A percentile compares a stretch with the other conserved stretches of the same genome.
phyloP scores from a whole-genome alignment of 2,329 filamentous ascomycete genomes.

The Chrysoporthe austroafricana region DNA sequence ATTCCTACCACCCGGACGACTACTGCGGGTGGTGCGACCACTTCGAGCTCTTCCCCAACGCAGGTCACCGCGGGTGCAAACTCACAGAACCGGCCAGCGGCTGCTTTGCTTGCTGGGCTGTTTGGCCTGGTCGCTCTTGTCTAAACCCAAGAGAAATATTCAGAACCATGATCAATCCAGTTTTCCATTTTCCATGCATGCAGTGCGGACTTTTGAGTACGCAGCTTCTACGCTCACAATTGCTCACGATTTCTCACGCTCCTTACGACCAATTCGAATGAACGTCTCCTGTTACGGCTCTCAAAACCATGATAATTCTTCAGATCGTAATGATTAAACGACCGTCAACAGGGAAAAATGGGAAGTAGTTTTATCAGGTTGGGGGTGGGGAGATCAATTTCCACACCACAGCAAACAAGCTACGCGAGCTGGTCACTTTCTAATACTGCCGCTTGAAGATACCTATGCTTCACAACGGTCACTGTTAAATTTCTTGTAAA shows the following conservation, averaged over 20 bases:
- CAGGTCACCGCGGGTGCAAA: slow-evolving; percentile 38
- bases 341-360: slow-evolving; percentile 1
- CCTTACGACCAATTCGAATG: slow-evolving; percentile 9
- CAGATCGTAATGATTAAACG: not conserved
- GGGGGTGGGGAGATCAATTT: not conserved
- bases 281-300: not conserved
- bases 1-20: slow-evolving; percentile 37
- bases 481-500: slow-evolving; percentile 16
- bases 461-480: slow-evolving; percentile 15
- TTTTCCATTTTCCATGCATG: not conserved
- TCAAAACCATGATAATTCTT: slow-evolving; percentile 6
- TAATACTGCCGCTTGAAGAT: slow-evolving; percentile 13
- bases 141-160: slow-evolving; percentile 30
- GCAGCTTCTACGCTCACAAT: not conserved
- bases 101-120: slow-evolving; percentile 44
- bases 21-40: slow-evolving; percentile 30
- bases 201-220: not conserved
- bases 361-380: no score
- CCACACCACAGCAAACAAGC: slow-evolving; percentile 1
- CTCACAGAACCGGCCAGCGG: slow-evolving; percentile 39
- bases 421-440: not conserved
- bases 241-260: slow-evolving; percentile 23
- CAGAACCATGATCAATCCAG: not conserved
- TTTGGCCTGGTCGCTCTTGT: slow-evolving; percentile 44
- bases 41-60: slow-evolving; percentile 29